Base-by-base conservation (phyloP, 2,329 filamentous ascomycete genomes). In the Cordyceps farinosa region DNA sequence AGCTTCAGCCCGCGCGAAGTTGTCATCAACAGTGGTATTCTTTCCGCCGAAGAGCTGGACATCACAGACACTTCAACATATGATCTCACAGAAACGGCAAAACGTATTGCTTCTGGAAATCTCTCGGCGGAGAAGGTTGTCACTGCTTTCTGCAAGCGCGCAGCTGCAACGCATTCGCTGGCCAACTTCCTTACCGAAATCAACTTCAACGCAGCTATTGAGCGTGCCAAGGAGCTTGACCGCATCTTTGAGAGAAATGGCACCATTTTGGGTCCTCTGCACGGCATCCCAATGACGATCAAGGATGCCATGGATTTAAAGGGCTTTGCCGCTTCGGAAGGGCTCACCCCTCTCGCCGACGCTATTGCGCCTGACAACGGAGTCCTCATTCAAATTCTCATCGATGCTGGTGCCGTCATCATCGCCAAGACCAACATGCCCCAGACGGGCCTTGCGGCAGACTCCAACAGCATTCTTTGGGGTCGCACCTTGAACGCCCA, bases 241-340 rank as follows among this genome's bases (percentile, higher is more conserved):
- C n/a, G 29, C 10, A 29, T 34, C 17, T 10, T 58, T 10, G 11
- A 58, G 8, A 27, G 32, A 29, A 47, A 42, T 17, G 55, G 42
- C 6, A 36, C 11, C 9, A 17, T 38, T n/a, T 42, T 58, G 13
- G 86, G 86, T 0, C 85, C 86, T 1, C 76, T 89, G 0, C 85
- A 88, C 69, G 86, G 86, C 17, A 76, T 88, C 0, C 85, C 86
- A 0, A 76, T 89, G 54, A 77, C 75, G 40, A 65, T 82, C 58
- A 82, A 79, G 64, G 76, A 80, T 58, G 75, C 79, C 62, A 79
- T 80, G 67, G 63, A 70, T 48, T 66, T 75, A 32, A 66, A 69
- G 22, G 61, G 78, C 2, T 74, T 82, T 3, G 80, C 83, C 64
- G 83, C 75, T 0, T 70, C 72, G 0, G 59, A 77, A 75, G 70